Evolutionary conservation across 176 grass and related monocot species (phyloP).

Genomic region (Phoenix dactylifera): DNA sequence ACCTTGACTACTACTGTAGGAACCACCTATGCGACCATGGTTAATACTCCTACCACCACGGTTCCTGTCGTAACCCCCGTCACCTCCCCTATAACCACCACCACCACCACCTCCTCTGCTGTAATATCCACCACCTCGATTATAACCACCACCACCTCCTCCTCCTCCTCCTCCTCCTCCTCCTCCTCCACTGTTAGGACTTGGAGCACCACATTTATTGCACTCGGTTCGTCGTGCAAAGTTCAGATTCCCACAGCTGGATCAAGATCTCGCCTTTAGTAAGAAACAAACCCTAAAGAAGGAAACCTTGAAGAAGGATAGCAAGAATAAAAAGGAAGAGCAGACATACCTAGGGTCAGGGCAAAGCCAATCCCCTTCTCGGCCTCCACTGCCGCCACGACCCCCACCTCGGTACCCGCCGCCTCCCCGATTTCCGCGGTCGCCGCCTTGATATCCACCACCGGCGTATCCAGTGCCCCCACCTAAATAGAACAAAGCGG

Average conservation of each 20-base stretch:
- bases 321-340: neutral
- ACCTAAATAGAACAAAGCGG: no score
- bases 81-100: constrained; percentile 22
- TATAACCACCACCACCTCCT: constrained; percentile 36
- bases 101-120: neutral
- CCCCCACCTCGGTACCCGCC: constrained; percentile 5
- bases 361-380: constrained; percentile 77
- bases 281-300: neutral
- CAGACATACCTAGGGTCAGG: constrained; percentile 44
- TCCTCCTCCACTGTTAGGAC: constrained; percentile 50
- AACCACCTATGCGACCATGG: constrained; percentile 43
- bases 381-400: constrained; percentile 24
- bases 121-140: constrained; percentile 31
- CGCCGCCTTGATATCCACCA: constrained; percentile 12
- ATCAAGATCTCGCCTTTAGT: no score
- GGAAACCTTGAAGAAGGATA: neutral
- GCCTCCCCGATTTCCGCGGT: neutral
- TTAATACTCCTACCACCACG: constrained; percentile 37
- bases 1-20: constrained; percentile 35
- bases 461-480: neutral
- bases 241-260: constrained; percentile 88
- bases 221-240: constrained; percentile 89
- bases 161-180: constrained; percentile 47
- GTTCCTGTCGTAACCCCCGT: constrained; percentile 44
- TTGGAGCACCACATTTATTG: constrained; percentile 78